Conservation (phyloP, 2,329 filamentous ascomycete genomes). For the Colletotrichum lupini region DNA sequence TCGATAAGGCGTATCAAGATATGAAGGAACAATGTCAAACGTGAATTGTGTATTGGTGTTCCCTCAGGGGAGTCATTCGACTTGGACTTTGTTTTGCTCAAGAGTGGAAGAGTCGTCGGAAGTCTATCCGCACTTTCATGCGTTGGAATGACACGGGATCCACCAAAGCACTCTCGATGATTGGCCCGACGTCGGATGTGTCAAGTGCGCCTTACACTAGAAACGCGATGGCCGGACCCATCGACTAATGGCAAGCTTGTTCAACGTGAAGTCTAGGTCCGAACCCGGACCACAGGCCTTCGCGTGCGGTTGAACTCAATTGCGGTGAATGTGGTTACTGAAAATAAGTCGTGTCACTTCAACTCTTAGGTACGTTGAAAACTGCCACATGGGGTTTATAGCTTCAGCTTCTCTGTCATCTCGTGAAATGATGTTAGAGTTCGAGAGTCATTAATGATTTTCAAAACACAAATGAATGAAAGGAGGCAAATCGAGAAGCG, state of each 20-base stretch:
- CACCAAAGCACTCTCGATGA: not conserved
- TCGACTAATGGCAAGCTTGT: not conserved
- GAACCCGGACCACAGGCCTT: not conserved
- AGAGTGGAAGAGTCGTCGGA: slow-evolving; percentile 8
- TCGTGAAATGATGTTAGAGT: not conserved
- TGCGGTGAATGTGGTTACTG: not conserved
- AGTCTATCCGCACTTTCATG: not conserved
- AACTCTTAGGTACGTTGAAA: not conserved
- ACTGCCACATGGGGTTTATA: not conserved
- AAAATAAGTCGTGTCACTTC: not conserved
- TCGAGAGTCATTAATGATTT: not conserved
- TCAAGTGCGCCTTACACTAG: slow-evolving; percentile 32
- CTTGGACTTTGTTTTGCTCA: slow-evolving; percentile 3
- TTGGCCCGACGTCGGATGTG: slow-evolving; percentile 6
- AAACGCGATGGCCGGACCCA: not conserved
- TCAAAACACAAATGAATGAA: not conserved
- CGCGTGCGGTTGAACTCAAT: too few species aligned
- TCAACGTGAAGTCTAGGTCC: not conserved
- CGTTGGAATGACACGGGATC: not conserved
- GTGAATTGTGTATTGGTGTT: not conserved
- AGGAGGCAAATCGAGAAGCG: not conserved
- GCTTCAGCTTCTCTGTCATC: not conserved
- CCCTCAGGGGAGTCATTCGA: not conserved
- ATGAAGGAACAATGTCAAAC: not conserved
- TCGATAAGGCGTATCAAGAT: not conserved